Evolutionary conservation across 2,329 filamentous ascomycete genomes (phyloP).

Genomic region (Fusarium heterosporum): DNA sequence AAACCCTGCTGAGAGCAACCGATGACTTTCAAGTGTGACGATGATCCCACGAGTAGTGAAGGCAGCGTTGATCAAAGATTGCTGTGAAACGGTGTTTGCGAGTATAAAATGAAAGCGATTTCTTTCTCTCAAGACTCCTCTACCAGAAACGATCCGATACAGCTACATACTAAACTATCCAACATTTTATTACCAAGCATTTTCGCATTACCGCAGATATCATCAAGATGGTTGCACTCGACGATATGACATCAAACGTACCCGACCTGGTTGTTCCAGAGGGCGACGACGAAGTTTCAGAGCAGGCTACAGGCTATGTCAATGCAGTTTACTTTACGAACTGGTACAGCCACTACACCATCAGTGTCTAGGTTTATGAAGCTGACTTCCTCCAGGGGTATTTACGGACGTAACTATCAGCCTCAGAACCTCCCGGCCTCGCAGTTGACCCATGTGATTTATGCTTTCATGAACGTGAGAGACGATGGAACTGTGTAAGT

Average conservation of each 20-base stretch:
- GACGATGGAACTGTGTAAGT: slow-evolving; percentile 76
- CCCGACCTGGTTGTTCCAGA: slow-evolving; percentile 21
- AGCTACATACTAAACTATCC: neutral
- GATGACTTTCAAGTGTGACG: slow-evolving; percentile 19
- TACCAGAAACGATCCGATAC: neutral
- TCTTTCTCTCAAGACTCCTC: too few species aligned
- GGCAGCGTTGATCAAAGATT: neutral
- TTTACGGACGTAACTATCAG: slow-evolving; percentile 79
- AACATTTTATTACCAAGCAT: neutral
- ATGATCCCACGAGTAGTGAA: neutral
- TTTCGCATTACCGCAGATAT: neutral
- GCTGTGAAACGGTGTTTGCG: neutral
- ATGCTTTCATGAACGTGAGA: slow-evolving; percentile 81
- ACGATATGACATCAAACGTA: slow-evolving; percentile 18
- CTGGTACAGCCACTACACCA: slow-evolving; percentile 7
- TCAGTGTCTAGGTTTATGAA: rapidly evolving
- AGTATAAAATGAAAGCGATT: slow-evolving; percentile 7
- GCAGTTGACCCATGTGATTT: slow-evolving; percentile 80
- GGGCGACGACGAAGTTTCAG: slow-evolving; percentile 1
- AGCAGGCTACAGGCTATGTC: slow-evolving; percentile 1
- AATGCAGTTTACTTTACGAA: slow-evolving; percentile 38
- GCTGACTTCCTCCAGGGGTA: slow-evolving; percentile 61
- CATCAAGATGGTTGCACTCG: slow-evolving; percentile 20
- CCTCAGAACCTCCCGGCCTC: slow-evolving; percentile 76
- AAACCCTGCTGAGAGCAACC: slow-evolving; percentile 12